phyloP scores from a whole-genome alignment of 306 rosid genomes.

The Prunus armeniaca region DNA sequence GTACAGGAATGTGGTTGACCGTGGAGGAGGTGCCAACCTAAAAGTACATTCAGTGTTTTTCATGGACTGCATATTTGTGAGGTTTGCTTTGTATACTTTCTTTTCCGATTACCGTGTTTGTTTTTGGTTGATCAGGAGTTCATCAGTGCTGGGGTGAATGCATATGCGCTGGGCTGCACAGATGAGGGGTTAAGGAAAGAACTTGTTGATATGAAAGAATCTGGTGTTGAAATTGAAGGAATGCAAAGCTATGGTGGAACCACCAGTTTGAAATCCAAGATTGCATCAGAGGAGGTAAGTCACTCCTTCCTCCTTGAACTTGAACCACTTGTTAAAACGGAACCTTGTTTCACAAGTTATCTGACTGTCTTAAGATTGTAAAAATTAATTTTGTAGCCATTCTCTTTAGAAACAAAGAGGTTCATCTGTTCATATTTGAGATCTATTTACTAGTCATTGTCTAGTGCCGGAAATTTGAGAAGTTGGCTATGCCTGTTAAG shows the following conservation, averaged over 20 bases:
- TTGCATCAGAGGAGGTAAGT: conserved; percentile 70
- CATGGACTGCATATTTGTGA: conserved; percentile 17
- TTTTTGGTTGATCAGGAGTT: conserved; percentile 65
- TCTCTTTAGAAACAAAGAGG: not conserved
- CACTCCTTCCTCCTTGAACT: conserved; percentile 4
- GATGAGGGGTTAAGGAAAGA: conserved; percentile 92
- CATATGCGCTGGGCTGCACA: conserved; percentile 95
- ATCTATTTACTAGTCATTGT: not conserved
- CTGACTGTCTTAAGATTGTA: not conserved
- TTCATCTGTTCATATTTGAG: not conserved
- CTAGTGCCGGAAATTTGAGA: not conserved
- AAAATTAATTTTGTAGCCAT: not conserved
- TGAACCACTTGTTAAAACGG: not conserved
- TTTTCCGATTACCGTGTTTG: conserved; percentile 12
- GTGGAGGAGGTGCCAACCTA: conserved; percentile 93
- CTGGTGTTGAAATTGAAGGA: conserved; percentile 75
- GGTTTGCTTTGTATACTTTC: conserved; percentile 1
- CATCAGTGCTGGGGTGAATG: conserved; percentile 95
- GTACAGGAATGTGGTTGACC: conserved; percentile 73
- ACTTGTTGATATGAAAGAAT: conserved; percentile 69
- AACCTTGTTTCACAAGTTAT: not conserved
- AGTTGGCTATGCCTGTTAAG: not conserved
- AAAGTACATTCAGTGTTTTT: conserved; percentile 51
- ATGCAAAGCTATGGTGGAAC: conserved; percentile 78
- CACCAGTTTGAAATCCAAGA: conserved; percentile 83